Conservation (phyloP, 148 eudicot species). For the Gaultheria prostrata region DNA sequence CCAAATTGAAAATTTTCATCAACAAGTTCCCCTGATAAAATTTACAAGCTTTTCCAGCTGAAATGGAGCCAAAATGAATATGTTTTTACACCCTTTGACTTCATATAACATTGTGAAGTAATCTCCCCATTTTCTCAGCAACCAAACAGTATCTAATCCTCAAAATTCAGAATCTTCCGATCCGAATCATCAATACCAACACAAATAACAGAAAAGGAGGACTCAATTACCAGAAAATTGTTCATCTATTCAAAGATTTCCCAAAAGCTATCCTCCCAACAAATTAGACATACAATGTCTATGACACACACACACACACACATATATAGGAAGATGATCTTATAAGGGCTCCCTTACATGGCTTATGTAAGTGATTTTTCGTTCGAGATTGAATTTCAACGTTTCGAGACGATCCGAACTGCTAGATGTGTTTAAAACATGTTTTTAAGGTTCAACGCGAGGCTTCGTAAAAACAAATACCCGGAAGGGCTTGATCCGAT, state of each 20-base stretch:
- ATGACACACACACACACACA: too few species aligned
- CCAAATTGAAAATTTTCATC: not conserved
- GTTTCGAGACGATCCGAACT: too few species aligned
- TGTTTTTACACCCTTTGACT: not conserved
- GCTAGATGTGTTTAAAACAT: too few species aligned
- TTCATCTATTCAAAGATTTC: not conserved
- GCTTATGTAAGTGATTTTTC: too few species aligned
- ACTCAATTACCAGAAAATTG: not conserved
- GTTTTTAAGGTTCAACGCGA: too few species aligned
- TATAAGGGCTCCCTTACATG: too few species aligned
- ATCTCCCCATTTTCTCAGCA: conserved; percentile 7
- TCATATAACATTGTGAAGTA: not conserved
- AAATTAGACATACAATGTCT: too few species aligned
- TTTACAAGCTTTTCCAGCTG: not conserved
- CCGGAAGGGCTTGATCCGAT: too few species aligned
- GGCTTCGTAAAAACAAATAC: too few species aligned
- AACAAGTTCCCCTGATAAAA: not conserved
- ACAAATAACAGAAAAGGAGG: not conserved
- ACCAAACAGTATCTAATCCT: not conserved
- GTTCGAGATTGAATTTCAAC: too few species aligned
- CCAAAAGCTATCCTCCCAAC: not conserved
- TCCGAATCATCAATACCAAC: not conserved
- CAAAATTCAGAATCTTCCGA: not conserved
- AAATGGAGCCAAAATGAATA: not conserved
- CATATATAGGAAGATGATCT: too few species aligned